Evolutionary conservation across 371 early-diverging fungal genomes (phyloP).

Genomic region (Saksenaea vasiformis): DNA sequence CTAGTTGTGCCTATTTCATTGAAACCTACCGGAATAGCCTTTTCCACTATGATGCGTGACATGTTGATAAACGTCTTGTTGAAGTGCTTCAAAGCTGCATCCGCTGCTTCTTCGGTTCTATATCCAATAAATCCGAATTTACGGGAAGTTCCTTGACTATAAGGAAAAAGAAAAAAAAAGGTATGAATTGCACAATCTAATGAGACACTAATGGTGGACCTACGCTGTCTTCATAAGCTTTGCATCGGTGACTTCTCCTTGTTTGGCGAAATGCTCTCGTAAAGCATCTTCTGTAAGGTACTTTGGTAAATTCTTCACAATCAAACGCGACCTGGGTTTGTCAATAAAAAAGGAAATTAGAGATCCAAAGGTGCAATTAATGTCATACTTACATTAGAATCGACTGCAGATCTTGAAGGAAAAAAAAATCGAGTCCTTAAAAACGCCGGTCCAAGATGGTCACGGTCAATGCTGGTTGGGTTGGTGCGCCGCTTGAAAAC

Average conservation of each 20-base stretch:
- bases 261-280: slow-evolving; percentile 81
- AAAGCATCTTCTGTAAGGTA: slow-evolving; percentile 83
- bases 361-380: neutral
- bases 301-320: slow-evolving; percentile 94
- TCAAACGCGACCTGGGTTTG: slow-evolving; percentile 62
- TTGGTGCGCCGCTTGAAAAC: no score
- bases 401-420: neutral
- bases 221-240: slow-evolving; percentile 85
- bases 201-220: slow-evolving; percentile 16
- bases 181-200: neutral
- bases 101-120: slow-evolving; percentile 82
- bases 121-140: slow-evolving; percentile 94
- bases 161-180: slow-evolving; percentile 1
- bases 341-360: slow-evolving; percentile 7
- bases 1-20: neutral
- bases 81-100: slow-evolving; percentile 81
- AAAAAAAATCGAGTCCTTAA: neutral
- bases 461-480: no score
- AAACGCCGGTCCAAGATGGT: no score
- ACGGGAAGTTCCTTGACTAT: slow-evolving; percentile 79
- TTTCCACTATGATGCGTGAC: slow-evolving; percentile 81
- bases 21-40: slow-evolving; percentile 79
- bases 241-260: slow-evolving; percentile 90
- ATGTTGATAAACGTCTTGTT: slow-evolving; percentile 93
- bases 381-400: slow-evolving; percentile 8